Evolutionary conservation across 1,139 yeast genomes (phyloP).

Genomic region (Blastobotrys raffinosifermentans): DNA sequence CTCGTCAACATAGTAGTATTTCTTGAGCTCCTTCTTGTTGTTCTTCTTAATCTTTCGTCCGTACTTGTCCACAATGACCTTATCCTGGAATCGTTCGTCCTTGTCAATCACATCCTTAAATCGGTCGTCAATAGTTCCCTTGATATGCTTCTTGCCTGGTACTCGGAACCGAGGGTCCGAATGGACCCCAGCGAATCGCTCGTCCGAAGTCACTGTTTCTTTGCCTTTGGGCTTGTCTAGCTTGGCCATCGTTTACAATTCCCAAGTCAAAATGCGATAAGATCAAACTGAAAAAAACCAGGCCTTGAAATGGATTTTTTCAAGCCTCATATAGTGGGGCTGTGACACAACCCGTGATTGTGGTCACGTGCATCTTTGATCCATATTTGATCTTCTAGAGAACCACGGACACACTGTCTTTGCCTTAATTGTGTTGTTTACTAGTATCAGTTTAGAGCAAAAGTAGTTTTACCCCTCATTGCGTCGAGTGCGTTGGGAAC

Average conservation of each 20-base stretch:
- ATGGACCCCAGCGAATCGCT: slow-evolving; percentile 73
- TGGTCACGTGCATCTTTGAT: no score
- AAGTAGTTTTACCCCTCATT: no score
- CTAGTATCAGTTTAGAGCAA: no score
- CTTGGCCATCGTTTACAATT: not conserved
- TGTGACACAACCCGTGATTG: no score
- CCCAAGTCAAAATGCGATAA: not conserved
- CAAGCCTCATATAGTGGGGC: no score
- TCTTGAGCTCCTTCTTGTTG: slow-evolving; percentile 49
- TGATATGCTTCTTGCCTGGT: slow-evolving; percentile 64
- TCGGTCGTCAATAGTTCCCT: slow-evolving; percentile 80
- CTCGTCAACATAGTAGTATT: slow-evolving; percentile 45
- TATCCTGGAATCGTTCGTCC: slow-evolving; percentile 58
- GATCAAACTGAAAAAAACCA: not conserved
- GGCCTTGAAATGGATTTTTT: slow-evolving; percentile 1
- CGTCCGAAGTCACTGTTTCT: slow-evolving; percentile 49
- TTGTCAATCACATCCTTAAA: slow-evolving; percentile 52
- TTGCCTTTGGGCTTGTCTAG: slow-evolving; percentile 1
- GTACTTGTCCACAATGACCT: slow-evolving; percentile 72
- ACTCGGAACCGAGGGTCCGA: slow-evolving; percentile 83
- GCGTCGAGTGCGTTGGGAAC: no score
- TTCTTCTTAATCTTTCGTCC: slow-evolving; percentile 62
- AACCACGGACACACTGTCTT: no score
- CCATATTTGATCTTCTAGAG: no score
- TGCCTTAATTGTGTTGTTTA: no score